Evolutionary conservation across 2,329 filamentous ascomycete species (phyloP).

Genomic region (Chaetothyriales sp.): DNA sequence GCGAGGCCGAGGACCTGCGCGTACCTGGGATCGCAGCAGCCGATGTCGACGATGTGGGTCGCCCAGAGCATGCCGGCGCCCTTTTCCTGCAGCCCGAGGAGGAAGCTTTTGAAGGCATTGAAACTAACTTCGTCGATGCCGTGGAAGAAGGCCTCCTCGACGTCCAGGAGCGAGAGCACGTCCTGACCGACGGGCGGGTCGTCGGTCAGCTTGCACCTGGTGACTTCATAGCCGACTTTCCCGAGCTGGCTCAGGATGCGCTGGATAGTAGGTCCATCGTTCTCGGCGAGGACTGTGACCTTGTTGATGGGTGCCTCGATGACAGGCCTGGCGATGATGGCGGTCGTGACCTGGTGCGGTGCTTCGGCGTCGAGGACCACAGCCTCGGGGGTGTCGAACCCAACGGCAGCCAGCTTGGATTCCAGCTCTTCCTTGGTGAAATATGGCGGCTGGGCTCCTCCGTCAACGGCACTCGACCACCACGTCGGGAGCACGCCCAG

Average conservation of each 20-base stretch:
- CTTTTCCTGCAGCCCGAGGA: not conserved
- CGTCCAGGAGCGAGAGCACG: not conserved
- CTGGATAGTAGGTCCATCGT: not conserved
- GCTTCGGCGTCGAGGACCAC: no score
- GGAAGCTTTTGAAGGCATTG: not conserved
- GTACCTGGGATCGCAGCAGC: not conserved
- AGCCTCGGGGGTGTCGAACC: no score
- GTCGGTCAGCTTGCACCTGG: no score
- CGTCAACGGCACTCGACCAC: constrained; percentile 13
- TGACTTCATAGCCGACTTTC: not conserved
- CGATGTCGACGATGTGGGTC: not conserved
- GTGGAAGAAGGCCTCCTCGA: not conserved
- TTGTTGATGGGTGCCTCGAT: no score
- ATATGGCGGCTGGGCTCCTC: not conserved
- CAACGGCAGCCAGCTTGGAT: no score
- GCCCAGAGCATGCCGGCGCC: not conserved
- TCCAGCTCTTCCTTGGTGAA: no score
- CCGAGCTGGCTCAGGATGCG: not conserved
- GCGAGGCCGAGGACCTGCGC: not conserved
- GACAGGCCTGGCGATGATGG: no score
- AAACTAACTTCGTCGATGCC: not conserved
- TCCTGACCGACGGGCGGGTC: not conserved
- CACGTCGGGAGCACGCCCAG: constrained; percentile 18
- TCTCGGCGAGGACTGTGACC: no score
- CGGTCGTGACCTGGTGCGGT: no score